Evolutionary conservation across 176 grass and related monocot species (phyloP), one percentile per base, ranked within the genome.

Genomic region (Aechmea fasciata): DNA sequence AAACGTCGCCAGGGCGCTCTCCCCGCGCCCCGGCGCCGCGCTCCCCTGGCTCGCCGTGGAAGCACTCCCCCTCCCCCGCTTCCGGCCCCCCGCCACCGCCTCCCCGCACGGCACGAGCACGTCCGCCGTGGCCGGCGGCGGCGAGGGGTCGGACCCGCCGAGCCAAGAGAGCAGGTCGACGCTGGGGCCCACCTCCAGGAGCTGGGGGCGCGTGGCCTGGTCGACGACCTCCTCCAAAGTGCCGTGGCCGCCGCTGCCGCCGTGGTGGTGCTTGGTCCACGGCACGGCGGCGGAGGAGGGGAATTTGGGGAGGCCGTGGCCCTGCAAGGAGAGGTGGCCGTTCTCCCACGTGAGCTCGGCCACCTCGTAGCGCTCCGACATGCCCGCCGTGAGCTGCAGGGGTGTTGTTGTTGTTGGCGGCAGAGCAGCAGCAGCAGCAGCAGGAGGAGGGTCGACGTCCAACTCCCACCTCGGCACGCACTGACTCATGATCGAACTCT

Each of bases 321-420:
- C 86, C 68, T 90, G 94, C 25, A 82, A 79, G 9, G 72, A 87
- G 70, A 99, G 85, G 82, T 75, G 86, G 13, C 95, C 87, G 79
- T 99, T 90, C 70, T 88, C 75, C 87, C 90, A 99, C 33, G 84
- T 90, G 51, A 94, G 78, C 84, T 99, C 95, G 11, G 90, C 87
- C 24, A 99, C 78, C 47, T 99, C 90, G 48, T 87, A 85, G 69
- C 79, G 77, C 81, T 65, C 77, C 67, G 85, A 53, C 75, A 65
- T 68, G 13, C 74, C 76, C 71, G 76, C 68, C 11, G 51, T 17
- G 1, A 69, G 66, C 10, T 57, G 63, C 10, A 26, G 29, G 2
- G 50, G 57, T 0, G 41, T 25, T 57, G 54, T 50, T 57, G 54
- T 50, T 13, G n/a, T 19, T 50, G 51, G 41, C 1, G 65, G 20